A percentile compares a stretch with the other conserved stretches of the same genome.
phyloP scores from a whole-genome alignment of 345 rosid species.

The Gossypium stocksii region DNA sequence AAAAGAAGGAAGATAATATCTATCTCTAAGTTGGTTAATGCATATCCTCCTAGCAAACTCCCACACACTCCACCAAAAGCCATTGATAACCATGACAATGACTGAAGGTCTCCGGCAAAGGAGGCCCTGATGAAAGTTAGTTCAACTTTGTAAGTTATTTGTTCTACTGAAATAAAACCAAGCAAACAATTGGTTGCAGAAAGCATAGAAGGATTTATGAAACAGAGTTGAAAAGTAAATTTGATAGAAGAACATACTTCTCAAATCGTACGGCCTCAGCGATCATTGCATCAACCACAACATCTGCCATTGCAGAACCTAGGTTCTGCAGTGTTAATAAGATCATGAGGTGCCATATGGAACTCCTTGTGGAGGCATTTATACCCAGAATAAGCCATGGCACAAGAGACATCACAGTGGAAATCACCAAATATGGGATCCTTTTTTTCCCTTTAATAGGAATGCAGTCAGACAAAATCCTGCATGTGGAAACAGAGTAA shows the following conservation, averaged over 20 bases:
- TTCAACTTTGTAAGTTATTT: constrained; percentile 4
- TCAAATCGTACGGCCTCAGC: constrained; percentile 89
- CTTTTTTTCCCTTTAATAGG: constrained; percentile 83
- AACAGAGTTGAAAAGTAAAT: constrained; percentile 2
- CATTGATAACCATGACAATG: constrained; percentile 86
- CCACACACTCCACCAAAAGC: constrained; percentile 93
- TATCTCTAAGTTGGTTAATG: constrained; percentile 61
- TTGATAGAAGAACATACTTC: constrained; percentile 34
- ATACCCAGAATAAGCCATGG: constrained; percentile 88
- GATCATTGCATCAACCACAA: constrained; percentile 93
- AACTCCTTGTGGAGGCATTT: constrained; percentile 46
- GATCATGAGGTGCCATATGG: constrained; percentile 52
- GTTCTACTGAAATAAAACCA: background rate
- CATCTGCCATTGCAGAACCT: constrained; percentile 97
- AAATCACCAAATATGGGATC: constrained; percentile 73
- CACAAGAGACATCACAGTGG: constrained; percentile 70
- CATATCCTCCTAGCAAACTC: constrained; percentile 86
- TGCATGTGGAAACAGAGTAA: constrained; percentile 26
- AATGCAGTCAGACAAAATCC: constrained; percentile 88
- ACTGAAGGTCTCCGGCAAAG: constrained; percentile 96
- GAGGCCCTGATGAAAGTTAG: constrained; percentile 49
- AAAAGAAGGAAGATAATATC: constrained; percentile 75
- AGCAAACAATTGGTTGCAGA: background rate
- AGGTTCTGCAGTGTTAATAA: constrained; percentile 81
- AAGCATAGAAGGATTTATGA: background rate